Evolutionary conservation across 176 grass and related monocot species (phyloP).

Genomic region (Cenchrus fungigraminus): DNA sequence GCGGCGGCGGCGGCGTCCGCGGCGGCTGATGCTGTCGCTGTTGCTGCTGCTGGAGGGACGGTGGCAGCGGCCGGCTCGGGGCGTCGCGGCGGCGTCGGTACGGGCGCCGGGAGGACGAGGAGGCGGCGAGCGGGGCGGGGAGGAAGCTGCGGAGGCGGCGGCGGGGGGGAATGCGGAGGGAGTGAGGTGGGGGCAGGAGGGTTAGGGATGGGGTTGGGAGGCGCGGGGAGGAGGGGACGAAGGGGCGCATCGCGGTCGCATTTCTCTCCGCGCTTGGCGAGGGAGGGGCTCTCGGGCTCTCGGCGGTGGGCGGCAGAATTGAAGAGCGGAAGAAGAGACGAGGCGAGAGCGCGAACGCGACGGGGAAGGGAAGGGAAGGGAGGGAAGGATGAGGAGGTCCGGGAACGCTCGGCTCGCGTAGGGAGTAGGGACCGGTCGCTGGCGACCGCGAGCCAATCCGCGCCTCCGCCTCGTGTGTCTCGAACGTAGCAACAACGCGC

Average conservation of each 20-base stretch:
- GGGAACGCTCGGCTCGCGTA: background rate
- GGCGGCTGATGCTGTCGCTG: background rate
- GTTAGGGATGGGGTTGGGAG: slow-evolving; percentile 30
- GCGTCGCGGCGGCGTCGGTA: slow-evolving; percentile 16
- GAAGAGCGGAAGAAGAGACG: background rate
- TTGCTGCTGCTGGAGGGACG: background rate
- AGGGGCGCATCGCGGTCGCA: slow-evolving; percentile 53
- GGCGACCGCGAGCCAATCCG: background rate
- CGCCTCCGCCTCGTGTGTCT: background rate
- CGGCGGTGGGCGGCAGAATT: background rate
- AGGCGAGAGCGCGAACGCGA: background rate
- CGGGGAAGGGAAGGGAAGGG: background rate
- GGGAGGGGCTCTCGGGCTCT: no score
- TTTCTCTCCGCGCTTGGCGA: slow-evolving; percentile 35
- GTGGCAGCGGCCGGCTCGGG: background rate
- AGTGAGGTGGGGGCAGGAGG: background rate
- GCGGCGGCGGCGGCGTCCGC: slow-evolving; percentile 1
- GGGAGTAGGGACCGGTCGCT: no score
- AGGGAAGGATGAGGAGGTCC: background rate
- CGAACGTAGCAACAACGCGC: background rate
- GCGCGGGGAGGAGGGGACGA: slow-evolving; percentile 32
- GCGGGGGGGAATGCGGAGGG: background rate
- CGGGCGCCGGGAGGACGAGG: background rate
- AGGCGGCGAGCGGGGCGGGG: background rate
- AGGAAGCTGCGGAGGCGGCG: background rate